Evolutionary conservation across 2,329 filamentous ascomycete species (phyloP), one percentile per base, ranked within the genome.

Genomic region (Byssochlamys sp.): DNA sequence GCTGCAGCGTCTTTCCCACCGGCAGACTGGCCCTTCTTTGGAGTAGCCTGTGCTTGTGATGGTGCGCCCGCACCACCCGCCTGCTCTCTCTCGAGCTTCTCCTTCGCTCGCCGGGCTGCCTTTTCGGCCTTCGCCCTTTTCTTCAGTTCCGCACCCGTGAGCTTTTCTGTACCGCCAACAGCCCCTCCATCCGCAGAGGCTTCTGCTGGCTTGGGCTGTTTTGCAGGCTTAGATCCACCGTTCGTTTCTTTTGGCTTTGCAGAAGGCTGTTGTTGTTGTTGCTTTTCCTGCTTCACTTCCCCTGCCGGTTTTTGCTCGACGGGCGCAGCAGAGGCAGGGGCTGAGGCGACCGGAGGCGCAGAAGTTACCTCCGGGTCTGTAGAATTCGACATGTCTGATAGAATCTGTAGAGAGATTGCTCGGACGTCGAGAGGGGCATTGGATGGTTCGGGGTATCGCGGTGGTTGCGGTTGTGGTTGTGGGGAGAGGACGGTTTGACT

Each of bases 71-170:
- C 75, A 24, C 72, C 71, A 57, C 73, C 74, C 1, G 77, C 74
- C 29, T 69, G 69, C 61, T 81, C 81, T 3, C 69, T 65, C 29
- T 80, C 77, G 29, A 78, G 77, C 70, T 87, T 90, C 66, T 81
- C 84, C 68, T 85, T 85, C 53, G 88, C 90, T 76, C 92, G 83
- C 60, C 90, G 82, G 52, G 91, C 91, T 55, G 89, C 88, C 77
- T 96, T 97, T 71, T 96, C 92, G 31, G 90, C 91, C 72, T 96
- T 92, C 60, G 88, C 87, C 71, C 84, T 86, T 67, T 91, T 92
- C 76, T 97, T 97, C 67, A 95, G 71, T 73, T 95, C 88, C 24
- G 90, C 90, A 35, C 68, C 68, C 5, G 72, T 71, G 29, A 77
- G 65, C 27, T 75, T 71, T 27, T 72, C 72, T 29, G 68, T 67